Evolutionary conservation across 2,329 filamentous ascomycete species (phyloP), one percentile per base, ranked within the genome.

Genomic region (Sclerotinia trifoliorum): DNA sequence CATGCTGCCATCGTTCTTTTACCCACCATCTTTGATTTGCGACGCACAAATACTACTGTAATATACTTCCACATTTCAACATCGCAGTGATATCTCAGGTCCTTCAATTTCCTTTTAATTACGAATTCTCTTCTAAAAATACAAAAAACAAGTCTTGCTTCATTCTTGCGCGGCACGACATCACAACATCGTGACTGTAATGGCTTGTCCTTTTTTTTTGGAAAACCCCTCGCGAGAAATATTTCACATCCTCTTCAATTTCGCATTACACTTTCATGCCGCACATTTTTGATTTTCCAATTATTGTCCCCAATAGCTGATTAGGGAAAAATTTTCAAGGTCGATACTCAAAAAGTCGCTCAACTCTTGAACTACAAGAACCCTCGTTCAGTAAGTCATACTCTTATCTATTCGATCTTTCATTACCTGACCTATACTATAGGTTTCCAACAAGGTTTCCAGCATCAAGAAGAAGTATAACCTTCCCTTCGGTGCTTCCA

Each of bases 381-480:
- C 61, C 55, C 32, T 13, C 68, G 70, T 6, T 77, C 75, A 0
- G 73, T 73, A 66, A 66, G 54, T 66, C 26, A 58, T 17, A 5
- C 11, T 17, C n/a, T 66, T 21, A 6, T 24, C 2, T 13, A 57
- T 42, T 15, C n/a, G 26, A 49, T 10, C 8, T 46, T 29, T 26
- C 15, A 7, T 42, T 5, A 39, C 5, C 42, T 66, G 17, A 66
- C 5, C 5, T 7, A 15, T 3, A 11, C 19, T 52, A 42, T 13
- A 66, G 64, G 65, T 67, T 21, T 42, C 44, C 29, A 77, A 77
- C 68, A 68, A 69, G 13, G 67, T 77, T 24, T 39, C 57, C 7
- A 17, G 5, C 0, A 55, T 77, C 42, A 76, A 74, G 71, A 76
- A 75, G 68, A 74, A 76, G 54, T 76, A 73, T 17, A 63, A 70